Base-by-base conservation (phyloP, 2,329 filamentous ascomycete species). In the Microthyrium microscopicum region DNA sequence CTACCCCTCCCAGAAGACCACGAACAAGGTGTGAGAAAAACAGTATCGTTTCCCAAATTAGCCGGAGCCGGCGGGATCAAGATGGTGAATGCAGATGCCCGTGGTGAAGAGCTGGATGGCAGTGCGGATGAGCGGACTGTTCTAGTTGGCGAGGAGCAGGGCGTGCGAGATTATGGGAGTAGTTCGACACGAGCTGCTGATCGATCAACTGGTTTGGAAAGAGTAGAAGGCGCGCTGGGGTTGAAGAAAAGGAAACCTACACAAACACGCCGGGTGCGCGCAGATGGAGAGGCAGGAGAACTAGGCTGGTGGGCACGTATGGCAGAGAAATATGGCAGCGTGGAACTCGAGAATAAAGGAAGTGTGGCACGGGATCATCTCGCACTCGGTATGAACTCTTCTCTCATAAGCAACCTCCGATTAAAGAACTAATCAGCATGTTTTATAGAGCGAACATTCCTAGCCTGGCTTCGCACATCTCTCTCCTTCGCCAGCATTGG, bases 301-400 rank as follows among this genome's bases (percentile, higher is more conserved):
- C 2, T 46, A 50, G 20, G 39, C 26, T 73, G 73, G 66, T 73
- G 67, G 64, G 57, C 58, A 44, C 48, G 49, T 20, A 50, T 69
- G 25, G 53, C 62, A 25, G 68, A 73, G 26, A 70, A 68, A 43
- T 76, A 71, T 42, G 71, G 71, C 13, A 67, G 62, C 39, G 66
- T 89, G 33, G 80, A 87, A 58, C 55, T 89, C 39, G 81, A 89
- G 53, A 89, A 89, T 48, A 87, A 83, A 54, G 81, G 81, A 25
- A 82, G 76, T 48, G 80, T 87, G 25, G 81, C 81, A 8, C 63
- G 81, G 46, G 81, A 89, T 53, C 81, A 89, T 57, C 59, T 89
- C 35, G 81, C 81, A 16, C 57, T 89, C 31, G 79, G 79, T 85
- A 55, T 29, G 57, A n/a, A 17, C 11, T 16, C n/a, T 12, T 34